Percentiles rank a stretch among this genome's conserved stretches.
Conservation (phyloP, 148 eudicot genomes). For the Chenopodium album region DNA sequence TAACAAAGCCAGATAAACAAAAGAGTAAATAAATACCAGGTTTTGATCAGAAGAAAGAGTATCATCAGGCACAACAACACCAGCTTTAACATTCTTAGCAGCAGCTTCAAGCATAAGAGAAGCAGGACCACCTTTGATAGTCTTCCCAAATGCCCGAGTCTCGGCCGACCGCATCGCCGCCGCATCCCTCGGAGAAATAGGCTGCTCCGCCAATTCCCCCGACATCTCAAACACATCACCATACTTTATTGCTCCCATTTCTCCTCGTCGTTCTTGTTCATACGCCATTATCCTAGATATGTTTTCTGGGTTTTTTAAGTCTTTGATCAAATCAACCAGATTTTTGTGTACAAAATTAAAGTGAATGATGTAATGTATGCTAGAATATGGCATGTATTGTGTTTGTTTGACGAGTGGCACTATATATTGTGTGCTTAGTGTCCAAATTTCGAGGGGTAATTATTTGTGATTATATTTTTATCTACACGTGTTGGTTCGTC, state of each 20-base stretch:
- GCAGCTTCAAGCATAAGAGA: conserved; percentile 70
- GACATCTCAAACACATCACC: conserved; percentile 61
- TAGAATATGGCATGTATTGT: background rate
- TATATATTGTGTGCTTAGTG: conserved; percentile 10
- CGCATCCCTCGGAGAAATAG: conserved; percentile 63
- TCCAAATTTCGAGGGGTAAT: background rate
- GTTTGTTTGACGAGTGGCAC: conserved; percentile 20
- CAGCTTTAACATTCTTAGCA: conserved; percentile 41
- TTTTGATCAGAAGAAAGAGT: background rate
- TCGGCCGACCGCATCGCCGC: conserved; percentile 70
- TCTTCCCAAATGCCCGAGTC: conserved; percentile 48
- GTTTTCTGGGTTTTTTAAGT: too few relatives aligned
- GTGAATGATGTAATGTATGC: too few relatives aligned
- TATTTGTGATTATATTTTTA: background rate
- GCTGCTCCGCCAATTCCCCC: conserved; percentile 47
- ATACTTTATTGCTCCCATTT: conserved; percentile 40
- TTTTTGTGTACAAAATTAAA: too few relatives aligned
- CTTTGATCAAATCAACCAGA: too few relatives aligned
- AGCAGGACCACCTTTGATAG: conserved; percentile 58
- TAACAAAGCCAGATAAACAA: background rate
- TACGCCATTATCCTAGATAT: conserved; percentile 12
- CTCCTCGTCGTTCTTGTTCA: background rate
- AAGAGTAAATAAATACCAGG: background rate
- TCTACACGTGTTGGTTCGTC: background rate
- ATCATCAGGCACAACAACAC: conserved; percentile 33